These are phyloP conservation scores for Crataegus laevigata DNA, from an alignment of 306 rosid genomes.

Conservation along the genomic window DNA sequence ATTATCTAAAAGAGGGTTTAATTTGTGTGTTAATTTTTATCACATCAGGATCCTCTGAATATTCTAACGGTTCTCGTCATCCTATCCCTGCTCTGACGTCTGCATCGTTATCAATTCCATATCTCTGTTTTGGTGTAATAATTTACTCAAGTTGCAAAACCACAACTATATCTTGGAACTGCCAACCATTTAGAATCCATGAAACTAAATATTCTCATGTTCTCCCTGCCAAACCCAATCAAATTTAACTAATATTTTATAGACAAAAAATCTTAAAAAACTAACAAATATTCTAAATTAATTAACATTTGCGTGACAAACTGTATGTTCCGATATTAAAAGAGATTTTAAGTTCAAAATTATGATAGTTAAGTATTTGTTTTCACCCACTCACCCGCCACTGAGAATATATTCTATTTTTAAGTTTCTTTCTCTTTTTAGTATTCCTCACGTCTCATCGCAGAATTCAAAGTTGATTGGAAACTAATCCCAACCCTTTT, in stretches of 20 bases:
- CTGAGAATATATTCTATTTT: neutral
- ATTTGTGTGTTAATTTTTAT: too few relatives aligned
- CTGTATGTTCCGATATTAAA: too few relatives aligned
- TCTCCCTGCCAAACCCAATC: neutral
- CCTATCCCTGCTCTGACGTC: neutral
- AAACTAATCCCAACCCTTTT: neutral
- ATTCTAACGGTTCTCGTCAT: neutral
- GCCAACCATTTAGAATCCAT: neutral
- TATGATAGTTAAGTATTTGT: rapidly evolving
- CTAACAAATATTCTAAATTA: neutral
- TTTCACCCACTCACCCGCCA: neutral
- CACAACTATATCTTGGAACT: neutral
- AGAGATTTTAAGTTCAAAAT: too few relatives aligned
- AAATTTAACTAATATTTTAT: neutral
- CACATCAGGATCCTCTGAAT: neutral
- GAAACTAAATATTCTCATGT: neutral
- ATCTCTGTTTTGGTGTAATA: neutral
- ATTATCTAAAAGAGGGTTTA: too few relatives aligned
- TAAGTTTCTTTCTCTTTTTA: too few relatives aligned
- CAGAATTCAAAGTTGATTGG: neutral
- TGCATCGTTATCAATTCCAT: neutral
- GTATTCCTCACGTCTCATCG: neutral
- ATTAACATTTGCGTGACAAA: neutral
- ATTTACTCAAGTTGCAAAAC: neutral
- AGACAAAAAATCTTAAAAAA: neutral